Base-by-base conservation (phyloP, 2,329 filamentous ascomycete species). In the Botryotinia convoluta region DNA sequence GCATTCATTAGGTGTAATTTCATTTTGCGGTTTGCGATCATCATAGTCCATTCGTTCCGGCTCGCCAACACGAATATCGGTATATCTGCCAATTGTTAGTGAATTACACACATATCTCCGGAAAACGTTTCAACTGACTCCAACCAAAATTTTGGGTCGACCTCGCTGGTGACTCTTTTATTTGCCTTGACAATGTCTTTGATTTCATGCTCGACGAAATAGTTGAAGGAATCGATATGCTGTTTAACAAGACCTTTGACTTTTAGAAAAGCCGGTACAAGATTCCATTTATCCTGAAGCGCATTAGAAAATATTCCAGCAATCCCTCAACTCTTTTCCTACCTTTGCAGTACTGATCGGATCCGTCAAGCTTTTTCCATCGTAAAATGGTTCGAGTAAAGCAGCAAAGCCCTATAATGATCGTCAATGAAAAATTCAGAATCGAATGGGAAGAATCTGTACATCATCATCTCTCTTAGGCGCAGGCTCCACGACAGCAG, bases 181-280 rank as follows among this genome's bases (percentile, higher is more conserved):
- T 98, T 98, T 69, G 95, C 93, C 81, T 93, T 91, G 77, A 99
- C 92, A 78, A 99, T 99, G 79, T 98, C 95, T 84, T 97, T 97
- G 82, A 99, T 91, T 81, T 98, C 95, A 73, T 97, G 92, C 78
- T 99, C 94, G 77, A 98, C 92, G 79, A 99, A 98, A 84, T 96
- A 97, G 84, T 99, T 98, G 87, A 97, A 99, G 37, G 96, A 98
- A 85, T 99, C 97, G 63, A 80, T 87, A 77, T 86, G 88, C 86
- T 98, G 95, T 83, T 98, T 98, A 71, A 98, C 95, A 73, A 98
- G 86, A 73, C 95, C 89, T 84, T 99, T 99, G 79, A 98, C 95
- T 83, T 98, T 98, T 74, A 99, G 85, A 82, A 99, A 99, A n/a
- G 96, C 96, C 0, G 96, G 97, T 42, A 99, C 85, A 60, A 99